These are phyloP conservation scores for Davidsoniella neocaledoniae DNA, from an alignment of 2,329 filamentous ascomycete species.

Conservation along the genomic window DNA sequence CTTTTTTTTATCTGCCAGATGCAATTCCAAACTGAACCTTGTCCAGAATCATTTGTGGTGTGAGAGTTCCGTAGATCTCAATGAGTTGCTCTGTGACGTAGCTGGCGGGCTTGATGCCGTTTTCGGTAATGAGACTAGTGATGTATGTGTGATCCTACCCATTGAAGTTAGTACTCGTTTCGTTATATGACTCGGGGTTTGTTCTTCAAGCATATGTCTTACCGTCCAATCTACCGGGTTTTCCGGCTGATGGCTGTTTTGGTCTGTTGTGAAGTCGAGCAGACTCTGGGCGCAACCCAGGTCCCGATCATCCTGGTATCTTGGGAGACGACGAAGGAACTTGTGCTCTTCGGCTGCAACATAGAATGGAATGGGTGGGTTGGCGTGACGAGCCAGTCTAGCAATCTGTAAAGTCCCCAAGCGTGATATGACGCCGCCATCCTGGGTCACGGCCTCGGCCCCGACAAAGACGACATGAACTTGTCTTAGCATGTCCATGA, in stretches of 20 bases:
- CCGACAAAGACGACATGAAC: conserved; percentile 53
- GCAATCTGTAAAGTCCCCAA: conserved; percentile 80
- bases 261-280: conserved; percentile 51
- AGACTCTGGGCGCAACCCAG: conserved; percentile 64
- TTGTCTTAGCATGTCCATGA: conserved; percentile 36
- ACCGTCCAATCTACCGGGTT: conserved; percentile 57
- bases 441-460: conserved; percentile 79
- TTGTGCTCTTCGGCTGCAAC: conserved; percentile 94
- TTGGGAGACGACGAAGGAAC: conserved; percentile 62
- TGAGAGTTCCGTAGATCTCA: conserved; percentile 36
- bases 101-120: conserved; percentile 51
- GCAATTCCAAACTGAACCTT: conserved; percentile 13
- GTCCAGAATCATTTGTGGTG: conserved; percentile 13
- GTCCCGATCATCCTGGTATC: conserved; percentile 52
- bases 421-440: conserved; percentile 79
- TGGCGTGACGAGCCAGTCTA: conserved; percentile 50
- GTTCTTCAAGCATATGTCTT: conserved; percentile 16
- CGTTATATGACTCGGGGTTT: neutral
- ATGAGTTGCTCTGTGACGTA: conserved; percentile 57
- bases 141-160: conserved; percentile 28
- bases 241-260: conserved; percentile 26
- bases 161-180: conserved; percentile 16
- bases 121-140: conserved; percentile 59
- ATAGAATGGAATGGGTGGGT: conserved; percentile 54
- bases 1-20: neutral